A percentile compares a stretch with the other conserved stretches of the same genome.
phyloP scores from a whole-genome alignment of 129 eudicot species.

The carrot (Daucus carota) region DNA sequence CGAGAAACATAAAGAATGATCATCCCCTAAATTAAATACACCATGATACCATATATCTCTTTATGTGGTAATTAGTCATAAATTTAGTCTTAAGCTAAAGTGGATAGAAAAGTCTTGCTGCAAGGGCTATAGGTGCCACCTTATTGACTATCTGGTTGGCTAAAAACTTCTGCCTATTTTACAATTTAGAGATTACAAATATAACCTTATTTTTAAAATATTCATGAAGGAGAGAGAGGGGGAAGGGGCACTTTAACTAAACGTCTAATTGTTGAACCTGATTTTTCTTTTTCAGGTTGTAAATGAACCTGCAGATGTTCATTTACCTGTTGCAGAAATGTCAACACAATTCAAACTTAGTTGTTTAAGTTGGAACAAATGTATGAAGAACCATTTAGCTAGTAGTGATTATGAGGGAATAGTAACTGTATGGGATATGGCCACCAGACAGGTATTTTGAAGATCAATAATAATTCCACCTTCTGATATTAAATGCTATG shows the following conservation, averaged over 20 bases:
- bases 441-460: slow-evolving; percentile 45
- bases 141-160: too few relatives aligned
- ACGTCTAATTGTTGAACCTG: background rate
- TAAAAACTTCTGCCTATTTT: too few relatives aligned
- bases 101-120: too few relatives aligned
- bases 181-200: too few relatives aligned
- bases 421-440: slow-evolving; percentile 66
- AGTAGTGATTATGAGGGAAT: slow-evolving; percentile 77
- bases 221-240: background rate
- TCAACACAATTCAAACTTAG: slow-evolving; percentile 65
- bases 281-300: slow-evolving; percentile 40
- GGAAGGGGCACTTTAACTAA: background rate
- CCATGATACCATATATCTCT: background rate
- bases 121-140: too few relatives aligned
- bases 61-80: too few relatives aligned
- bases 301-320: slow-evolving; percentile 62
- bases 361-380: slow-evolving; percentile 78
- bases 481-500: background rate
- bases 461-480: background rate
- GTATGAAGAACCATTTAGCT: slow-evolving; percentile 56
- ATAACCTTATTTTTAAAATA: background rate
- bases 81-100: too few relatives aligned
- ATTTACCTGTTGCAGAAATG: slow-evolving; percentile 66
- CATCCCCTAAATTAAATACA: background rate
- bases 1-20: background rate